These are phyloP conservation scores for Terfezia boudieri DNA, from an alignment of 495 filamentous ascomycete species.

Conservation along the genomic window DNA sequence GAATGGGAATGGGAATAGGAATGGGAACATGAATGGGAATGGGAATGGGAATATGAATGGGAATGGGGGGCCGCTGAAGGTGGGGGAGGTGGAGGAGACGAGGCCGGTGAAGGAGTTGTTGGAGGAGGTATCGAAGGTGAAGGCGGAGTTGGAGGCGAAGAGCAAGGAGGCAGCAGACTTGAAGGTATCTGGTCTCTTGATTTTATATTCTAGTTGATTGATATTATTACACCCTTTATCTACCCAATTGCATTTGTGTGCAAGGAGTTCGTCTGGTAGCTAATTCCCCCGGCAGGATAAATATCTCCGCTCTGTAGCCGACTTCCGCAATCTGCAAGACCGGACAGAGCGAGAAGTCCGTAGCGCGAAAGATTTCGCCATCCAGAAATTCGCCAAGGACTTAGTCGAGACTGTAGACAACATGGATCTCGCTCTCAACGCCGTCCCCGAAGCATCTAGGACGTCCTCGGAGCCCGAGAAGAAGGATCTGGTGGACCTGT, in stretches of 20 bases:
- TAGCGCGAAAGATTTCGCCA: conserved; percentile 68
- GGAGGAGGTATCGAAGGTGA: conserved; percentile 21
- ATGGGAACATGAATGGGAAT: background rate
- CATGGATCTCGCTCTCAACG: conserved; percentile 70
- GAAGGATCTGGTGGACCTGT: conserved; percentile 46
- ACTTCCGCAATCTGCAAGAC: conserved; percentile 92
- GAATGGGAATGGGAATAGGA: background rate
- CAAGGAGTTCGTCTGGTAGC: background rate
- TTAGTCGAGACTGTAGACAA: conserved; percentile 89
- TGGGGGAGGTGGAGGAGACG: conserved; percentile 19
- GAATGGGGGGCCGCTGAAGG: conserved; percentile 15
- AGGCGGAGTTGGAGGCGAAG: conserved; percentile 60
- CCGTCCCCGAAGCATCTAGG: conserved; percentile 54
- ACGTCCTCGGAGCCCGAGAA: conserved; percentile 25
- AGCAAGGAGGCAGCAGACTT: conserved; percentile 61
- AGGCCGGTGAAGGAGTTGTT: conserved; percentile 10
- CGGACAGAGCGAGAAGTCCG: conserved; percentile 82
- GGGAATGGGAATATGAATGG: background rate
- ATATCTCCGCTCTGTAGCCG: conserved; percentile 77
- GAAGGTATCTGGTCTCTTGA: conserved; percentile 37
- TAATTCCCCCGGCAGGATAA: conserved; percentile 41
- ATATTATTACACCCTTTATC: background rate
- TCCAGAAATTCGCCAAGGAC: conserved; percentile 84
- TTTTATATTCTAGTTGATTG: background rate
- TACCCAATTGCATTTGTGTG: background rate